Percentiles rank a stretch among this genome's conserved stretches.
phyloP scores from a whole-genome alignment of 805 yeast species.

The Wickerhamomyces chaumierensis region DNA sequence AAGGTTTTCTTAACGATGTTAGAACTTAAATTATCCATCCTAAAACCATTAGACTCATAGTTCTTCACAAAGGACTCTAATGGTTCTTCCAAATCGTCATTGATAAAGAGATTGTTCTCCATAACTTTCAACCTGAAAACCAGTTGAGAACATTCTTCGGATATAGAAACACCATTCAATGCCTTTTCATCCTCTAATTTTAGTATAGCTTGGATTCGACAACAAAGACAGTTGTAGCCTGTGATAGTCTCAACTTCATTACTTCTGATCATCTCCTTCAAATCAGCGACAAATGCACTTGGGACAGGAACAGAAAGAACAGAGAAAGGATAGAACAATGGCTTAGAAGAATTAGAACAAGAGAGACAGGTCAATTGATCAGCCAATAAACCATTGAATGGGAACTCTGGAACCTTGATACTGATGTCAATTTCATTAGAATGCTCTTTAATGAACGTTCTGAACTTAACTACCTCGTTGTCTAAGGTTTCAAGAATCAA shows the following conservation, averaged over 20 bases:
- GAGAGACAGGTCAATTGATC: constrained; percentile 60
- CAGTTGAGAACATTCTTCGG: constrained; percentile 21
- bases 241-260: constrained; percentile 60
- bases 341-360: constrained; percentile 54
- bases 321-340: constrained; percentile 47
- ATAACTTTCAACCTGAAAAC: constrained; percentile 26
- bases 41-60: constrained; percentile 33
- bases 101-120: constrained; percentile 33
- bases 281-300: constrained; percentile 27
- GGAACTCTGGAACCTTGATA: constrained; percentile 45
- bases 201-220: constrained; percentile 41
- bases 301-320: constrained; percentile 75
- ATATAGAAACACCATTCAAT: constrained; percentile 4
- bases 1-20: constrained; percentile 57
- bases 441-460: constrained; percentile 19
- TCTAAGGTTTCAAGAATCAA: constrained; percentile 68
- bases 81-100: constrained; percentile 51
- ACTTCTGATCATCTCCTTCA: constrained; percentile 43
- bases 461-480: constrained; percentile 41
- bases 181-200: constrained; percentile 20
- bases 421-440: not conserved
- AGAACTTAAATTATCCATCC: constrained; percentile 38
- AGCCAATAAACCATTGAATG: constrained; percentile 57
- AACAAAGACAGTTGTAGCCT: constrained; percentile 69
- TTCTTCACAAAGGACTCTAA: constrained; percentile 34